These are phyloP conservation scores for Pseudomonodictys pantanalensis DNA, from an alignment of 495 filamentous ascomycete genomes.

Conservation along the genomic window DNA sequence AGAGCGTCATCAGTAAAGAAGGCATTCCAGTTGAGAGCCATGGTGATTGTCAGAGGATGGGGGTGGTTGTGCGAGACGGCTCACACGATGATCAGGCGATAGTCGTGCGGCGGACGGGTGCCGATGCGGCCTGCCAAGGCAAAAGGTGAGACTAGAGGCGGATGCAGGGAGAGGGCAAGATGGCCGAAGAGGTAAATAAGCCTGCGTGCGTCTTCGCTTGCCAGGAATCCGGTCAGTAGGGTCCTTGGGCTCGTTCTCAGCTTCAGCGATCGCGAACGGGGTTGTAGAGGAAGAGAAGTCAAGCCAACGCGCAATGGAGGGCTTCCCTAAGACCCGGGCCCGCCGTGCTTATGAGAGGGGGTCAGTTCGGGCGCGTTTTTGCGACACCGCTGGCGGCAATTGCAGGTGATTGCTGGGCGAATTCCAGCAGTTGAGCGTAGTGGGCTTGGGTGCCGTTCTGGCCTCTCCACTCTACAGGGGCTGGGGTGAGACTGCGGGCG, in stretches of 20 bases:
- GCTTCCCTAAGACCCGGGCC: neutral
- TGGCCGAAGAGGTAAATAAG: neutral
- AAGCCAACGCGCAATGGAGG: neutral
- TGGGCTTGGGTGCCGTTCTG: neutral
- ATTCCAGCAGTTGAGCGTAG: neutral
- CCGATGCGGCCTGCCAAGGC: conserved; percentile 17
- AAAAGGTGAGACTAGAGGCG: neutral
- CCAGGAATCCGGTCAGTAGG: neutral
- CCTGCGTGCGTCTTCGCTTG: neutral
- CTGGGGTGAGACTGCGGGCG: neutral
- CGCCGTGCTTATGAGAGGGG: conserved; percentile 6
- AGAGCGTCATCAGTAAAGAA: conserved; percentile 30
- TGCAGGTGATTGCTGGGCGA: neutral
- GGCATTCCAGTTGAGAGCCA: conserved; percentile 34
- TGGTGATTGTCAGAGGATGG: conserved; percentile 20
- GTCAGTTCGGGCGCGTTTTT: neutral
- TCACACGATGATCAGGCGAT: conserved; percentile 32
- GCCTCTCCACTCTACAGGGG: neutral
- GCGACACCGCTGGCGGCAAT: conserved; percentile 9
- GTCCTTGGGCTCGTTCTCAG: neutral
- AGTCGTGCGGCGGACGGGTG: neutral
- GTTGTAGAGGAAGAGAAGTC: neutral
- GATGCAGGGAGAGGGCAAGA: conserved; percentile 8
- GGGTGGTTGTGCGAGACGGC: conserved; percentile 1
- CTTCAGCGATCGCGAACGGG: neutral